These are phyloP conservation scores for Exutisphaerella laricina DNA, from an alignment of 2,329 filamentous ascomycete genomes.

Conservation along the genomic window DNA sequence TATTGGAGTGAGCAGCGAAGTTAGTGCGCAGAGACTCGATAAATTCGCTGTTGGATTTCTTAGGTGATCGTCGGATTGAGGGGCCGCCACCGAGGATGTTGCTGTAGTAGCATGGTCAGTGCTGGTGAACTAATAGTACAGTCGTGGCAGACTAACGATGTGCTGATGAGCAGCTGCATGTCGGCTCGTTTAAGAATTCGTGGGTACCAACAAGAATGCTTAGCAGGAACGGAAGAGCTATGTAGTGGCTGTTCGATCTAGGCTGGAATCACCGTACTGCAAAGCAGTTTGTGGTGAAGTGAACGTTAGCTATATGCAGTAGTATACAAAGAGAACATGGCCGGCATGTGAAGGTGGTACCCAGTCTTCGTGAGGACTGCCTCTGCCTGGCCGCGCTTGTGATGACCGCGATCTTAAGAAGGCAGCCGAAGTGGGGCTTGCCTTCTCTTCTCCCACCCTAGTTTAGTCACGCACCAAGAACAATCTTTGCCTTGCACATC, in stretches of 20 bases:
- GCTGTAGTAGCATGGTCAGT: constrained; percentile 39
- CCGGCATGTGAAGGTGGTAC: neutral
- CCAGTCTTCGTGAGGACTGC: too few relatives aligned
- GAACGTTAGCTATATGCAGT: constrained; percentile 1
- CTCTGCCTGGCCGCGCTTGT: too few relatives aligned
- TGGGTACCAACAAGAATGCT: too few relatives aligned
- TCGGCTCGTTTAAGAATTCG: constrained; percentile 35
- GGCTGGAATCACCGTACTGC: too few relatives aligned
- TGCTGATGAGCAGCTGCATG: constrained; percentile 80
- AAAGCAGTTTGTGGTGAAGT: neutral
- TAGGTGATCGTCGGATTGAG: constrained; percentile 69
- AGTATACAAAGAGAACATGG: too few relatives aligned
- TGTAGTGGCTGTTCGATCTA: too few relatives aligned
- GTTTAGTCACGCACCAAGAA: too few relatives aligned
- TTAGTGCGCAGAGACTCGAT: constrained; percentile 82
- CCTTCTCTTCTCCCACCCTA: too few relatives aligned
- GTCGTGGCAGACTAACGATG: constrained; percentile 57
- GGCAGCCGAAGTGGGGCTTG: too few relatives aligned
- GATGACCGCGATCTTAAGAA: too few relatives aligned
- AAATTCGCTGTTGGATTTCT: constrained; percentile 86
- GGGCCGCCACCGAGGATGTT: constrained; percentile 84
- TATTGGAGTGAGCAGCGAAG: constrained; percentile 46
- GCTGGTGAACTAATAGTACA: constrained; percentile 1
- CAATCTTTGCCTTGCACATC: too few relatives aligned
- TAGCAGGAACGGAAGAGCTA: too few relatives aligned